Conservation (phyloP, 1,284 basidiomycete genomes). For the Naganishia sp. region DNA sequence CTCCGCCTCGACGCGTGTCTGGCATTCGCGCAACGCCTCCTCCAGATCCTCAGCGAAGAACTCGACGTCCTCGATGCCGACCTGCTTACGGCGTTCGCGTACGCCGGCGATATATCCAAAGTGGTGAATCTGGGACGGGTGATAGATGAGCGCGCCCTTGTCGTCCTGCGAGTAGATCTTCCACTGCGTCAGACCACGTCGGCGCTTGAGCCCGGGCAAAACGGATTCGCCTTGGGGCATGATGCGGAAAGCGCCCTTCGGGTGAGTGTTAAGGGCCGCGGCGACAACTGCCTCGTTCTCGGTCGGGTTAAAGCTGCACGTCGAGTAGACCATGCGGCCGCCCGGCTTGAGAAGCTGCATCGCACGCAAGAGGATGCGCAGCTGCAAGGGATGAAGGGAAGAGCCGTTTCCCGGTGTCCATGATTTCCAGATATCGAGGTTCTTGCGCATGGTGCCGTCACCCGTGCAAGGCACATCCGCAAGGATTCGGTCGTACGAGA, state of each 20-base stretch:
- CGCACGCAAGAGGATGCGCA: constrained; percentile 86
- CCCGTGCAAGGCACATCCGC: constrained; percentile 96
- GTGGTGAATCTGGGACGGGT: constrained; percentile 39
- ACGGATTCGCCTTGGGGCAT: constrained; percentile 48
- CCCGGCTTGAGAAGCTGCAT: constrained; percentile 85
- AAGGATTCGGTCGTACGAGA: constrained; percentile 89
- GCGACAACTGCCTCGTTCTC: constrained; percentile 98
- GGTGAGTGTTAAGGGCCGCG: constrained; percentile 70
- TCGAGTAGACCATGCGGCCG: constrained; percentile 95
- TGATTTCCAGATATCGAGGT: constrained; percentile 89
- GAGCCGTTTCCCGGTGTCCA: constrained; percentile 90
- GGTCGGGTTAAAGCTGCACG: constrained; percentile 94
- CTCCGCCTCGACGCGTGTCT: constrained; percentile 39
- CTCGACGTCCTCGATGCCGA: constrained; percentile 41
- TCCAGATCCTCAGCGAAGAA: constrained; percentile 31
- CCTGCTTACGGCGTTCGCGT: constrained; percentile 15
- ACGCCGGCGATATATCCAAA: constrained; percentile 27
- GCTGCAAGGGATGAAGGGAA: constrained; percentile 82
- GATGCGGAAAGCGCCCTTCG: constrained; percentile 54
- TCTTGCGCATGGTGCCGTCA: constrained; percentile 95
- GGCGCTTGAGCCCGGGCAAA: constrained; percentile 71
- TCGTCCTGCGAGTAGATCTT: constrained; percentile 57
- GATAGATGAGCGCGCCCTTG: constrained; percentile 38
- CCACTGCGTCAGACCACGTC: constrained; percentile 76
- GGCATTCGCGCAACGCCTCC: constrained; percentile 28